These are phyloP conservation scores for Monosporascus sp. DNA, from an alignment of 2,329 filamentous ascomycete genomes.

Conservation along the genomic window DNA sequence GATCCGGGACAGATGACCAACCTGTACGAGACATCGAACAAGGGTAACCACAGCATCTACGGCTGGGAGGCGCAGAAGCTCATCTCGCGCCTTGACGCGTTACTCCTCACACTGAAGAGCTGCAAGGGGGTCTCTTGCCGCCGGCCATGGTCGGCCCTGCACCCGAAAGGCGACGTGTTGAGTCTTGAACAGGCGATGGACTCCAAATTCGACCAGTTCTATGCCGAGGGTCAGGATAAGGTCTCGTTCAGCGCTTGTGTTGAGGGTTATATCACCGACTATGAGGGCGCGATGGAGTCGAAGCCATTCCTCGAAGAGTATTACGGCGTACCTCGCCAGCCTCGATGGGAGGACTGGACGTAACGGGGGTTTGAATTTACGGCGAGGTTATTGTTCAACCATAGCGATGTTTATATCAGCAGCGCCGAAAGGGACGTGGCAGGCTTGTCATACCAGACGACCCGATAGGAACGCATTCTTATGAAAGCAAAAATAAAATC, in stretches of 20 bases:
- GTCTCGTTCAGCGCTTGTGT: constrained; percentile 16
- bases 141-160: constrained; percentile 12
- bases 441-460: too few relatives aligned
- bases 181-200: constrained; percentile 16
- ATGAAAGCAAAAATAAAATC: too few relatives aligned
- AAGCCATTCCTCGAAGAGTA: too few relatives aligned
- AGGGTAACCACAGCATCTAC: too few relatives aligned
- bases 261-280: neutral
- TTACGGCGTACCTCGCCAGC: too few relatives aligned
- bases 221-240: constrained; percentile 7
- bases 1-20: constrained; percentile 11
- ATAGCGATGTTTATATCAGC: too few relatives aligned
- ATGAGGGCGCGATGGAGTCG: too few relatives aligned
- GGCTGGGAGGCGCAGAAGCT: neutral
- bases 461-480: too few relatives aligned
- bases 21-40: neutral
- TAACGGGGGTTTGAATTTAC: too few relatives aligned
- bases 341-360: too few relatives aligned
- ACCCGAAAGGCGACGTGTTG: constrained; percentile 2
- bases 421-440: too few relatives aligned
- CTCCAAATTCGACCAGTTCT: constrained; percentile 12
- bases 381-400: too few relatives aligned
- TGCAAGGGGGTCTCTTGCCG: constrained; percentile 12
- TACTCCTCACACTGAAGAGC: constrained; percentile 16
- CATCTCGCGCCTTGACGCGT: constrained; percentile 12